Percentiles rank a stretch among this genome's conserved stretches.
These are phyloP conservation scores for Gastrolobium villosum DNA, from an alignment of 306 rosid species.

Conservation along the genomic window DNA sequence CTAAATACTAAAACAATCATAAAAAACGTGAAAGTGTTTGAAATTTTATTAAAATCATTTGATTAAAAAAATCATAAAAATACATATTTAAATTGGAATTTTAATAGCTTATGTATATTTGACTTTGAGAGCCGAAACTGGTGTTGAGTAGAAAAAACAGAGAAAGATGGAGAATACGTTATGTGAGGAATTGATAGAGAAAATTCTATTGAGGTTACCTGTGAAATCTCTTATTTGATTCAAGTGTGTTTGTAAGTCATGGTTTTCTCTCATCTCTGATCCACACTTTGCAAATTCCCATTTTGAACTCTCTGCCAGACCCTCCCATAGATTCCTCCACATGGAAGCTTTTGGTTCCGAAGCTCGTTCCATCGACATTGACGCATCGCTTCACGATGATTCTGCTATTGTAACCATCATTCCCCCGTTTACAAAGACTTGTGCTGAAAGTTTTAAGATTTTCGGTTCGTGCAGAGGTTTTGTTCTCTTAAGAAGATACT, in stretches of 20 bases:
- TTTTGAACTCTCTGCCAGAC: not conserved
- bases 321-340: not conserved
- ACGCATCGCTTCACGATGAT: not conserved
- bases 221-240: slow-evolving; percentile 28
- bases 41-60: no score
- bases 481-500: not conserved
- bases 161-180: no score
- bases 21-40: no score
- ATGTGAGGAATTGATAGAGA: not conserved
- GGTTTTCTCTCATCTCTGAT: slow-evolving; percentile 24
- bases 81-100: no score
- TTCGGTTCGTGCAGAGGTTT: slow-evolving; percentile 12
- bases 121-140: no score
- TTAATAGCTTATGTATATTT: no score
- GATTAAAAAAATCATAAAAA: no score
- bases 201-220: slow-evolving; percentile 1
- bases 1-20: no score
- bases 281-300: slow-evolving; percentile 4
- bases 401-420: not conserved
- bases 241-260: not conserved
- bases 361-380: not conserved
- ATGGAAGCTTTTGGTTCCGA: no score
- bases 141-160: no score
- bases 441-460: not conserved
- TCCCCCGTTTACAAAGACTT: no score